These are phyloP conservation scores for Niveomyces coronatus DNA, from an alignment of 2,329 filamentous ascomycete species.

Conservation along the genomic window DNA sequence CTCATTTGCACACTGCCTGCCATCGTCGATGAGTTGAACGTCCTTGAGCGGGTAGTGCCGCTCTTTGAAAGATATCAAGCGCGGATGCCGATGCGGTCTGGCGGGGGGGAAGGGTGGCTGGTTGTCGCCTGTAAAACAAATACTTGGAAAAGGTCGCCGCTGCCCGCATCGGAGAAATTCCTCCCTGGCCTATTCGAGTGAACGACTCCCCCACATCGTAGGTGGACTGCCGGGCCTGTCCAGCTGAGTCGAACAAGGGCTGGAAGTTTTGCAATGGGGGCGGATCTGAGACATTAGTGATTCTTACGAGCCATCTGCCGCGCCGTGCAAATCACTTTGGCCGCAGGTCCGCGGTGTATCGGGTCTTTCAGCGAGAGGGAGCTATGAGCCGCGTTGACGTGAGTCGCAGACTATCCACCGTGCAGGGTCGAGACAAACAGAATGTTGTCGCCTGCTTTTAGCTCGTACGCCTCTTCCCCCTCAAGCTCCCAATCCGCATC, in stretches of 20 bases:
- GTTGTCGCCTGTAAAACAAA: no score
- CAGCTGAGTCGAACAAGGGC: constrained; percentile 2
- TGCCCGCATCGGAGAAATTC: no score
- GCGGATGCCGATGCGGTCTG: no score
- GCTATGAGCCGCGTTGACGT: background rate
- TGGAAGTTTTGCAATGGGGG: background rate
- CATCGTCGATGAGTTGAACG: no score
- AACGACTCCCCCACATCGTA: background rate
- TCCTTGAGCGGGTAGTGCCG: no score
- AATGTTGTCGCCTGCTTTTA: constrained; percentile 75
- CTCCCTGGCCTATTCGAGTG: no score
- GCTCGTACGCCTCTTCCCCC: constrained; percentile 81
- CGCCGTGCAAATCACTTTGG: no score
- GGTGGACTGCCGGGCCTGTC: background rate
- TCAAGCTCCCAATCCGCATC: constrained; percentile 98
- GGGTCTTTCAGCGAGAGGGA: background rate
- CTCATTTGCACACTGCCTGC: no score
- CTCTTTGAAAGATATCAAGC: no score
- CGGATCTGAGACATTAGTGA: constrained; percentile 9
- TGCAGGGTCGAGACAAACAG: constrained; percentile 95
- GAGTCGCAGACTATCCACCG: constrained; percentile 59
- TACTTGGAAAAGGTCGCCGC: no score
- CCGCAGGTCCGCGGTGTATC: no score
- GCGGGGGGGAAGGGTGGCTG: no score
- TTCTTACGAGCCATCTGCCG: background rate